Evolutionary conservation across 2,329 filamentous ascomycete genomes (phyloP), one percentile per base, ranked within the genome.

Genomic region (Exophiala calicioides): DNA sequence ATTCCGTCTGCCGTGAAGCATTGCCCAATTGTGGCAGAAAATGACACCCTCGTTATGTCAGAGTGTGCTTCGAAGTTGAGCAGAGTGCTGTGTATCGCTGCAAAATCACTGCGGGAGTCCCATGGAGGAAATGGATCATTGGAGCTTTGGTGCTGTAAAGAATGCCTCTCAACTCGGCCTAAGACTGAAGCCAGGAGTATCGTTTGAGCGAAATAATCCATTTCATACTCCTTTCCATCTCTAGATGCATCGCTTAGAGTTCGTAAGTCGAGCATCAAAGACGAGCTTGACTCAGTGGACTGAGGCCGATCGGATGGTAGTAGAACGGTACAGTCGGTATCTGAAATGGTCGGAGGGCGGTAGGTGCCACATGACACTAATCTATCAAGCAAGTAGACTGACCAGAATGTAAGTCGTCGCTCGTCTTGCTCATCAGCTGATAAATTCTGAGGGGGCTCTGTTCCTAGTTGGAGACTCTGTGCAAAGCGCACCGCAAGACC

Each of bases 401-500:
- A 65, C 62, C 63, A 65, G 34, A 64, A 65, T 7, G 56, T 53
- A 21, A 60, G 49, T 10, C 62, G 55, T 15, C 51, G 51, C 31
- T 65, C 62, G 36, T 65, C 63, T 32, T 64, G 60, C 29, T 62
- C 57, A 0, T 51, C 19, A 31, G 40, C 41, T 7, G 60, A 41
- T 1, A 60, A 36, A 26, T 51, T 52, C 6, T 30, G 18, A 5
- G 33, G 33, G 2, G 59, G 55, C 13, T 64, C 61, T 3, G 34
- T 49, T 55, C 61, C 62, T 6, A 64, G 64, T 7, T 61, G 62
- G 13, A 69, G 65, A 33, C 60, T 60, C 36, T 65, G 63, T 5
- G 86, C 90, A 64, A 80, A 93, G 30, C 88, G 93, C 58, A 69
- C 59, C 1, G 62, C 57, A 2, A 63, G 39, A 2, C 60, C 60